Evolutionary conservation across 441 rosid genomes (phyloP).

Genomic region (Omphalea diandra): DNA sequence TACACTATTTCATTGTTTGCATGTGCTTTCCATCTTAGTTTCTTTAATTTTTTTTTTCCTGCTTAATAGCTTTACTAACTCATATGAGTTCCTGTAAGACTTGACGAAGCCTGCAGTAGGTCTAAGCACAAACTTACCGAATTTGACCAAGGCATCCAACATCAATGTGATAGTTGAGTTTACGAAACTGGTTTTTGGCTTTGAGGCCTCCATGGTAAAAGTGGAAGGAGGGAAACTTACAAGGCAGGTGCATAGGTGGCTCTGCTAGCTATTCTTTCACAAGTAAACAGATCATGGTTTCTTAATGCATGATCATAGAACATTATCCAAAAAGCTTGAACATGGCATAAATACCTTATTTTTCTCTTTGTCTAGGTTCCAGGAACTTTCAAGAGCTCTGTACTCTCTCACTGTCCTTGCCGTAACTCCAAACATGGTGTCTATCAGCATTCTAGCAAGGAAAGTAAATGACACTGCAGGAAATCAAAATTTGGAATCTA

Average conservation of each 20-base stretch:
- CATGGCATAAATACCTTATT: conserved; percentile 2
- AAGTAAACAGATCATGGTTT: background rate
- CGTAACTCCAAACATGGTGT: conserved; percentile 30
- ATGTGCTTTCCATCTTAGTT: conserved; percentile 6
- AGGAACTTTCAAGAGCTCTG: conserved; percentile 51
- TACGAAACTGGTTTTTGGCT: conserved; percentile 61
- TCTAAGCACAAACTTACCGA: conserved; percentile 44
- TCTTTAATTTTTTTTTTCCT: background rate
- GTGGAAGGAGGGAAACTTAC: conserved; percentile 51
- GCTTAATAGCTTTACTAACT: conserved; percentile 19
- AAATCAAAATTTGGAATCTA: conserved; percentile 48
- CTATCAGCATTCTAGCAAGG: conserved; percentile 40
- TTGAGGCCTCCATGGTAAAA: conserved; percentile 42
- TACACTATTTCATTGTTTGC: conserved; percentile 21
- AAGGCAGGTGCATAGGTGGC: conserved; percentile 57
- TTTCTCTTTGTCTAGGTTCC: conserved; percentile 40
- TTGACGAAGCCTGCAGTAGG: conserved; percentile 40
- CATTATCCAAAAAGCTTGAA: background rate
- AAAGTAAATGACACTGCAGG: conserved; percentile 53
- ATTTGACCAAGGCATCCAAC: conserved; percentile 35
- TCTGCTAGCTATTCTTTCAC: conserved; percentile 17
- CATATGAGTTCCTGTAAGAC: conserved; percentile 31
- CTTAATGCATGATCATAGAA: conserved; percentile 15
- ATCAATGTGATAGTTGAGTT: conserved; percentile 49
- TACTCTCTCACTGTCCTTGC: conserved; percentile 43